Evolutionary conservation across 1,284 basidiomycete genomes (phyloP), one percentile per base, ranked within the genome.

Genomic region (Filobasidium uniguttulatum): DNA sequence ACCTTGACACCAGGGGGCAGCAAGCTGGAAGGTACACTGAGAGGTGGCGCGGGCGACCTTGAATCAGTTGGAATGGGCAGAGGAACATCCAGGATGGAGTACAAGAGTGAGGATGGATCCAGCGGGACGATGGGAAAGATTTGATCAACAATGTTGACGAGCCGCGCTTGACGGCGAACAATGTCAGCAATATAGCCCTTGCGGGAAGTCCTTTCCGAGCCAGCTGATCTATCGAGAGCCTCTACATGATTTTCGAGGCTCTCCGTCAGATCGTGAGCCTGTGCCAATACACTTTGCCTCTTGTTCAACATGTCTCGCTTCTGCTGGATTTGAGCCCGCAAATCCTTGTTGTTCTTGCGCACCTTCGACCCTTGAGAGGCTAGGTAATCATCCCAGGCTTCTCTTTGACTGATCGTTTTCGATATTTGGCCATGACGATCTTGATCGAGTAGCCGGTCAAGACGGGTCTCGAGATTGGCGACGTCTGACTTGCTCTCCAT

Each of bases 111-210:
- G 1, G 83, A 79, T 10, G 85, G 74, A 25, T 83, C 83, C 30
- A 81, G 73, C 3, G 90, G 79, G 49, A 85, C 81, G 60, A 96
- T 91, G 29, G 90, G 88, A 67, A 85, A 96, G 59, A 94, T 81
- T 28, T 72, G 72, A 38, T 84, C 79, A 43, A 96, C 77, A 14
- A 31, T 22, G 26, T 49, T 41, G 43, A 47, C 46, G 7, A 28
- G 19, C 5, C 48, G 43, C 26, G 51, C 33, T n/a, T 47, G 50
- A 30, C 37, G 40, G n/a, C 31, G 50, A 20, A 47, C 43, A 30
- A 48, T 48, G 14, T 37, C 31, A 17, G 33, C 38, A n/a, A n/a
- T n/a, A n/a, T n/a, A n/a, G n/a, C 41, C 25, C 12, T 33, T 44
- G 7, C 28, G 9, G 5, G 48, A 35, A 5, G 34, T 50, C 20